Base-by-base conservation (phyloP, 371 early-diverging fungal species). In the Umbelopsis sp. region DNA sequence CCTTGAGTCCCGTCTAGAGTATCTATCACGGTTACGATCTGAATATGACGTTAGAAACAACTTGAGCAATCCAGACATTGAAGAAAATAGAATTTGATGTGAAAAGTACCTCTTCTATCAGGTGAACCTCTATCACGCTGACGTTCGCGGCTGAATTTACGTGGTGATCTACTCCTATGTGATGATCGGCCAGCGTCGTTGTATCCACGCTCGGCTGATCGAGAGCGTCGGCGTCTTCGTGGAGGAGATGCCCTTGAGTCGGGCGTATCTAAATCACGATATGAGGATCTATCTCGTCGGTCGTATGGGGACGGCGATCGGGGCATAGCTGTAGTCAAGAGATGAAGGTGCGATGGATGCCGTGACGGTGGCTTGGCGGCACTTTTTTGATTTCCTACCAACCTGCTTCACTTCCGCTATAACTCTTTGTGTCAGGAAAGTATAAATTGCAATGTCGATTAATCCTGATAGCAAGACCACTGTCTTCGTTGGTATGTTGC, bases 381-480 rank as follows among this genome's bases (percentile, higher is more conserved):
- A 12, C 46, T 65, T 67, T 67, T 32, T 22, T 32, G 16, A 70
- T 67, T 29, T 68, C 70, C 73, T 57, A 20, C 73, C 48, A 76
- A 76, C 22, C 8, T 25, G 25, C 22, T 29, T 24, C 2, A 6
- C 24, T n/a, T 51, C 29, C 52, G 22, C 18, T 22, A 20, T 12
- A 25, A 51, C 12, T 41, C 41, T 12, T 41, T 41, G 41, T 10
- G 41, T 51, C 52, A 35, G 57, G 57, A 57, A 48, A n/a, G 32
- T 35, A 18, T 24, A 24, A 12, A 16, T n/a, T 6, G 9, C 0
- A 22, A 48, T 48, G 65, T 48, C 65, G n/a, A 63, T 65, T 41
- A 46, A 69, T 50, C n/a, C 69, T 65, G 78, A 84, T 44, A 80
- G 77, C 63, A 85, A 86, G 72, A 83, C 84, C 46, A 86, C 88